These are phyloP conservation scores for Fomitopsis pulvina DNA, from an alignment of 768 basidiomycete species.

Conservation along the genomic window DNA sequence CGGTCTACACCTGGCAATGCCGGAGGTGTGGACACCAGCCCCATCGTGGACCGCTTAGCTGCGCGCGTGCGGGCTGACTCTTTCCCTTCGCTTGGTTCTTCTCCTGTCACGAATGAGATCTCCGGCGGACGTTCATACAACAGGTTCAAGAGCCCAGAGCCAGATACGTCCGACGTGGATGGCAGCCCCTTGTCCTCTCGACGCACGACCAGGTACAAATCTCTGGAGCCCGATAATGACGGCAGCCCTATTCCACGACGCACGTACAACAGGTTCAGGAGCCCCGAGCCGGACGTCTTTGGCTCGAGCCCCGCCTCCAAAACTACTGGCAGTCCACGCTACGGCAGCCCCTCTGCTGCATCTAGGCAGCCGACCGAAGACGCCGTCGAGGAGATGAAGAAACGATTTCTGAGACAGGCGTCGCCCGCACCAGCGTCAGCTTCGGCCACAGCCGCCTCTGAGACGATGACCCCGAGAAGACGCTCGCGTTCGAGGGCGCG, in stretches of 20 bases:
- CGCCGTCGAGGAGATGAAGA: conserved; percentile 61
- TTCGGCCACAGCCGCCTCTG: conserved; percentile 10
- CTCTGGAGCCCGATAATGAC: conserved; percentile 8
- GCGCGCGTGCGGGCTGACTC: conserved; percentile 13
- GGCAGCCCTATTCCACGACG: conserved; percentile 16
- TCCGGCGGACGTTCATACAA: conserved; percentile 9
- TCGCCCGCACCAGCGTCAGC: conserved; percentile 17
- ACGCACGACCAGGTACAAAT: conserved; percentile 8
- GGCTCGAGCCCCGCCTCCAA: conserved; percentile 10
- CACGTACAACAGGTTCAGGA: conserved; percentile 14
- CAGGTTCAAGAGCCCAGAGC: conserved; percentile 6
- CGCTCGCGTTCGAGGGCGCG: conserved; percentile 9
- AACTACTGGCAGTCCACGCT: conserved; percentile 11
- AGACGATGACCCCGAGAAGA: conserved; percentile 14
- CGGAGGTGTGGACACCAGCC: conserved; percentile 11
- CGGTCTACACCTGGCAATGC: conserved; percentile 6
- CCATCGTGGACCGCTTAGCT: conserved; percentile 13
- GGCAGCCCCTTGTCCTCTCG: conserved; percentile 1
- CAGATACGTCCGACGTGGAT: neutral
- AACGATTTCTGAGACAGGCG: conserved; percentile 37
- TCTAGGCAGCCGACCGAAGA: conserved; percentile 32
- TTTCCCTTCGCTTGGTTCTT: conserved; percentile 8
- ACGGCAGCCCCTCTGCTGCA: conserved; percentile 14
- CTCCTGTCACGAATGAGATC: conserved; percentile 4
- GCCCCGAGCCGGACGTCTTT: conserved; percentile 11